Percentiles rank a stretch among this genome's conserved stretches.
These are phyloP conservation scores for Exserohilum rostratum DNA, from an alignment of 2,329 filamentous ascomycete species.

Conservation along the genomic window DNA sequence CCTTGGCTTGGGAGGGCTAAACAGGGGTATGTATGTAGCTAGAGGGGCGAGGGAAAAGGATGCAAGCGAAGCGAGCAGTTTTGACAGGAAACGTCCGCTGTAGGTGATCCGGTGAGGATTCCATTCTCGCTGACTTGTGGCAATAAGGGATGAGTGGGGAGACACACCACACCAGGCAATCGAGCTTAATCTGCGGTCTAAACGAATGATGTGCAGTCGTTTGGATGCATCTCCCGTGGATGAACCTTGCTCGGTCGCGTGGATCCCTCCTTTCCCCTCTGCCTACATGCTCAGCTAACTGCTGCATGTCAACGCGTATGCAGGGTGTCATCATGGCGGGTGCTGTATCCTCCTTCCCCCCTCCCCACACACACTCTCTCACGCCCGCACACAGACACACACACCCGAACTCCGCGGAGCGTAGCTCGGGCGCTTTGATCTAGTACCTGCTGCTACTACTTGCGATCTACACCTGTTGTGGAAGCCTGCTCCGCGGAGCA, in stretches of 20 bases:
- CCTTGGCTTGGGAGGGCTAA: too few species aligned
- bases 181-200: background rate
- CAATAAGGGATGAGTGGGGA: background rate
- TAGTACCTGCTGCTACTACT: background rate
- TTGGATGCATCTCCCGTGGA: background rate
- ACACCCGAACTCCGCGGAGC: background rate
- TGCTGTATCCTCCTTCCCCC: too few species aligned
- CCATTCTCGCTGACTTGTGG: background rate
- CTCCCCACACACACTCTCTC: background rate
- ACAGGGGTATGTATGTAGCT: too few species aligned
- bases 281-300: constrained; percentile 1
- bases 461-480: background rate
- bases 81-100: constrained; percentile 1
- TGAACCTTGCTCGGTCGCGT: background rate
- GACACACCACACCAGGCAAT: too few species aligned
- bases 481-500: background rate
- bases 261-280: background rate
- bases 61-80: background rate
- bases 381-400: background rate
- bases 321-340: constrained; percentile 5
- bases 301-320: constrained; percentile 4
- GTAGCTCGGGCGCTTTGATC: background rate
- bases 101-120: background rate
- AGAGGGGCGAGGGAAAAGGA: background rate
- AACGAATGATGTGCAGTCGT: background rate